Conservation (phyloP, 345 rosid genomes). For the Euclidium syriacum region DNA sequence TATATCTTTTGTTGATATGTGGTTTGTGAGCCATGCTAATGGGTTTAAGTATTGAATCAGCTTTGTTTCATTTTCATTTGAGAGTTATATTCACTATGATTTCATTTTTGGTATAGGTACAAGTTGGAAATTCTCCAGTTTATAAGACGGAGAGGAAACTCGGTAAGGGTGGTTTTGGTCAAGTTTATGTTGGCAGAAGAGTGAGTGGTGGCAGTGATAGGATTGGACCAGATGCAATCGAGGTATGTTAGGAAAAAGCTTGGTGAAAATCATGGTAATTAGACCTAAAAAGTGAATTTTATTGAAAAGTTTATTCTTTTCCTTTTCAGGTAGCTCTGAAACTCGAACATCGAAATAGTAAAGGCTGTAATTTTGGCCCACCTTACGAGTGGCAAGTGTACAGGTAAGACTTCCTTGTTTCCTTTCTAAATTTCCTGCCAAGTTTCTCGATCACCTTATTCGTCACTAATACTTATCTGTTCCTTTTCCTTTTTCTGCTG, state of each 20-base stretch:
- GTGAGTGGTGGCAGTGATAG: slow-evolving; percentile 61
- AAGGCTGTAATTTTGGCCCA: slow-evolving; percentile 96
- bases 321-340: slow-evolving; percentile 83
- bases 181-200: slow-evolving; percentile 92
- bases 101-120: slow-evolving; percentile 49
- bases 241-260: slow-evolving; percentile 37
- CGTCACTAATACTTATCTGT: slow-evolving; percentile 16
- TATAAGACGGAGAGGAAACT: slow-evolving; percentile 81
- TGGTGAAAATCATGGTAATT: neutral
- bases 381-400: slow-evolving; percentile 99
- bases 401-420: slow-evolving; percentile 43
- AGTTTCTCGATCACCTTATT: neutral
- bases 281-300: neutral
- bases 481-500: neutral
- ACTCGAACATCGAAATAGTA: slow-evolving; percentile 88
- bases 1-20: neutral
- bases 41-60: neutral
- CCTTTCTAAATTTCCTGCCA: neutral
- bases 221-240: slow-evolving; percentile 74
- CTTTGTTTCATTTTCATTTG: neutral
- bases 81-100: slow-evolving; percentile 11
- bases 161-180: slow-evolving; percentile 99
- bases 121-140: slow-evolving; percentile 82
- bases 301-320: neutral
- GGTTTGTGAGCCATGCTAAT: neutral